Base-by-base conservation (phyloP, 1,139 yeast genomes). In the Meyerozyma smithsonii region DNA sequence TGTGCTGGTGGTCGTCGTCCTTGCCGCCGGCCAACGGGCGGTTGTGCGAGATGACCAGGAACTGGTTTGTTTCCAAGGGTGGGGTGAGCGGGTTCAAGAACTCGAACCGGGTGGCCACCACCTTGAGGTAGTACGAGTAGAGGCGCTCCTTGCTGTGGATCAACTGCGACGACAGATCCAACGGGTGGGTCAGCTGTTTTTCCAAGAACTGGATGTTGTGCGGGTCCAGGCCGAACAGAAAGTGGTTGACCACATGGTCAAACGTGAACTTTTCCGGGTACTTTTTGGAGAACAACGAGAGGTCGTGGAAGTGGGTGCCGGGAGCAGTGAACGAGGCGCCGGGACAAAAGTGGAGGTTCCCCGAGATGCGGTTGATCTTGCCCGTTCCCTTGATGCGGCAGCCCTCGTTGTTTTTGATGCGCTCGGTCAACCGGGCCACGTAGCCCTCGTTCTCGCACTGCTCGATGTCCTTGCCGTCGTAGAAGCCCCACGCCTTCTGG, bases 271-370 rank as follows among this genome's bases (percentile, higher is more conserved):
- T 76, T 45, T 74, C 75, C 2, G 66, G 65, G 45, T 69, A 68
- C 50, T 77, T 72, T 34, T 67, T 64, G 61, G n/a, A n/a, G n/a
- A 76, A 92, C 43, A 88, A 69, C 5, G 95, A 84, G 45, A 85
- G 62, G 57, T 92, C 98, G 64, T 92, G 98, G 48, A 79, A 72
- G 58, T 92, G 97, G 47, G 72, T 71, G 18, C 78, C 79, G 7
- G 66, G 64, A 36, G 64, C 55, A 39, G 79, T 76, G 46, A 69
- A 72, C 36, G 85, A 77, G 43, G 76, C 80, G 16, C 98, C 98
- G 2, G 98, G 97, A 1, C 97, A 96, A 70, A 92, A 89, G 64
- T 92, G 97, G 50, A 92, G 66, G 56, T 88, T 85, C 32, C 98
- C 98, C 23, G 86, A 80, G 32, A 92, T 86, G 61, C 95, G 79